Base-by-base conservation (phyloP, 306 rosid species). In the Betula pendula region DNA sequence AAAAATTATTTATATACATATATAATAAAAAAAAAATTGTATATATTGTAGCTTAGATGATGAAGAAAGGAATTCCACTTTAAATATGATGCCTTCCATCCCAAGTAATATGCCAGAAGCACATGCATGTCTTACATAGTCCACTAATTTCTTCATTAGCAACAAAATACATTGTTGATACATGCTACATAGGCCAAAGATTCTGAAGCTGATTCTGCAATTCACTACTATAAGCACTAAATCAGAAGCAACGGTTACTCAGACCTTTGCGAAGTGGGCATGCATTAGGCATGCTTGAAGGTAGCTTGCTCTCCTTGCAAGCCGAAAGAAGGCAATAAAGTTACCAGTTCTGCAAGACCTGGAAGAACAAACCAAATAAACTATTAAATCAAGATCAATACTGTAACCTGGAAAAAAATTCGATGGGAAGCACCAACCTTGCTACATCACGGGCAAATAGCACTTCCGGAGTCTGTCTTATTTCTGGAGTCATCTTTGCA, bases 221-320 rank as follows among this genome's bases (percentile, higher is more conserved):
- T 25, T 56, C 40, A 44, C 70, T 73, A 31, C 68, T 15, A 44
- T 38, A 76, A 58, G 60, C 29, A 70, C 68, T 77, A 79, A 76
- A 68, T 15, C 56, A 69, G 24, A 31, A 12, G 83, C 51, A 80
- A 81, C 50, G 76, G 62, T 75, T 70, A 72, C 49, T 29, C 62
- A 79, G 86, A 95, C 99, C 97, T 95, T 95, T 56, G 97, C 88
- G 80, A 95, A 95, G 90, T 95, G 99, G 62, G 99, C 97, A 65
- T 95, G 99, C 97, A 95, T 95, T 79, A 95, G 83, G 91, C 99
- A 95, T 67, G 99, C 97, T 89, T 95, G 99, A 76, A 95, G 97
- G 83, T 95, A 95, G 78, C 91, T 90, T 55, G 97, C 96, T 86
- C 90, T 91, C 84, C 94, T 95, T 60, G 91, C 92, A 76, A 92